Percentiles rank a stretch among this genome's conserved stretches.
Evolutionary conservation across 257 asterid genomes (phyloP).

Genomic region (Knoxia roxburghii): DNA sequence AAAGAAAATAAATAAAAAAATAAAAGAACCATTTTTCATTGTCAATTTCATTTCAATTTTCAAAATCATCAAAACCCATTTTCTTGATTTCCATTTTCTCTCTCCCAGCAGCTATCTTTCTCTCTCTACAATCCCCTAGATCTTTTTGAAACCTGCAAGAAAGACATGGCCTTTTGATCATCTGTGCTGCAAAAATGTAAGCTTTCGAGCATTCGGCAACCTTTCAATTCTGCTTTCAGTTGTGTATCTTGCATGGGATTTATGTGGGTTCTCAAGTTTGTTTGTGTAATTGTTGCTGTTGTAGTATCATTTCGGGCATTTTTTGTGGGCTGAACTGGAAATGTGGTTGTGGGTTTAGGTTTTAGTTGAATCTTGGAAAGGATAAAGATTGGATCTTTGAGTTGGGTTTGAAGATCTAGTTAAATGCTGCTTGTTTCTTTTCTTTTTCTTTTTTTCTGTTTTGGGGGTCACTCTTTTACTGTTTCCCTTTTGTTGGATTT

Average conservation of each 20-base stretch:
- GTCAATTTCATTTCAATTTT: slow-evolving; percentile 22
- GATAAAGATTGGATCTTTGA: slow-evolving; percentile 37
- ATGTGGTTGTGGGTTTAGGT: slow-evolving; percentile 21
- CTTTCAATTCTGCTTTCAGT: slow-evolving; percentile 5
- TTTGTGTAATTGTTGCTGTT: background rate
- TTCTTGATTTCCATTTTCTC: slow-evolving; percentile 7
- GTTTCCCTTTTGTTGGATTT: slow-evolving; percentile 8
- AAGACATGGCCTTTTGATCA: slow-evolving; percentile 30
- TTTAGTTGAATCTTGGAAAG: slow-evolving; percentile 24
- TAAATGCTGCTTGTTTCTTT: slow-evolving; percentile 9
- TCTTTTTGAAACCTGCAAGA: slow-evolving; percentile 27
- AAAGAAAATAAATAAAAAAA: background rate
- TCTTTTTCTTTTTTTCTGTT: too few relatives aligned
- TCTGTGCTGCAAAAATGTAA: slow-evolving; percentile 27
- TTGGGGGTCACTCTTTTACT: slow-evolving; percentile 15
- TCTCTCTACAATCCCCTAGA: slow-evolving; percentile 31
- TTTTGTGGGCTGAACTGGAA: slow-evolving; percentile 12
- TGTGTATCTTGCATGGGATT: background rate
- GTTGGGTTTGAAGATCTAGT: slow-evolving; percentile 33
- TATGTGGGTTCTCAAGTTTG: background rate
- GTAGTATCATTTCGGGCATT: slow-evolving; percentile 3
- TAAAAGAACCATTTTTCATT: slow-evolving; percentile 4
- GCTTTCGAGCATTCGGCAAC: slow-evolving; percentile 3
- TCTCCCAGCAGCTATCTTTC: slow-evolving; percentile 11
- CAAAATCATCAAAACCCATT: slow-evolving; percentile 13